These are phyloP conservation scores for Phialophora tarda DNA, from an alignment of 2,329 filamentous ascomycete species.

Conservation along the genomic window DNA sequence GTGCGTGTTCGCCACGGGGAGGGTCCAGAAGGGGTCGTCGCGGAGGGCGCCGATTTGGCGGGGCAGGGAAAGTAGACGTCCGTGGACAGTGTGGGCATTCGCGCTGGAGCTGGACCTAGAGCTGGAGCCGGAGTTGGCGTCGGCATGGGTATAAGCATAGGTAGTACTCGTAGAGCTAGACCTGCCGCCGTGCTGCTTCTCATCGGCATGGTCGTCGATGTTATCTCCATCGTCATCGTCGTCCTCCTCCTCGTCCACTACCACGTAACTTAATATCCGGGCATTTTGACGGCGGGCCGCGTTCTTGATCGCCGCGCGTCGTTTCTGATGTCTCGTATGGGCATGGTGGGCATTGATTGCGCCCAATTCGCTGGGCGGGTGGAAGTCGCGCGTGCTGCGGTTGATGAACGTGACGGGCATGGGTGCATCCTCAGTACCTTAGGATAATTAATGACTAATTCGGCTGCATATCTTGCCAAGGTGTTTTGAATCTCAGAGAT, in stretches of 20 bases:
- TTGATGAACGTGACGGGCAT: slow-evolving; percentile 22
- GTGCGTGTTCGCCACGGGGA: slow-evolving; percentile 18
- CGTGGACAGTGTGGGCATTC: background rate
- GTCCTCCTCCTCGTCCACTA: background rate
- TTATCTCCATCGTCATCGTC: no score
- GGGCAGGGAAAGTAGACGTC: background rate
- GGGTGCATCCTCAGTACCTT: background rate
- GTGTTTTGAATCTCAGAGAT: no score
- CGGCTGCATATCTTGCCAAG: no score
- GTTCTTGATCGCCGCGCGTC: background rate
- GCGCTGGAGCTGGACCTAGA: no score
- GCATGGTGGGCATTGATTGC: slow-evolving; percentile 20
- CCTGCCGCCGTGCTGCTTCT: background rate
- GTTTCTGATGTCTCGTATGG: slow-evolving; percentile 7
- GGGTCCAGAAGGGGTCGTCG: slow-evolving; percentile 23
- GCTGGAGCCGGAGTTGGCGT: no score
- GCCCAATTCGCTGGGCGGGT: background rate
- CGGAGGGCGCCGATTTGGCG: slow-evolving; percentile 17
- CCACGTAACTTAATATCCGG: slow-evolving; percentile 10
- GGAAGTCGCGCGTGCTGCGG: slow-evolving; percentile 10
- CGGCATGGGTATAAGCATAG: no score
- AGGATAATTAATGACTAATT: no score
- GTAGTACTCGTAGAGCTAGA: no score
- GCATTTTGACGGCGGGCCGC: slow-evolving; percentile 1
- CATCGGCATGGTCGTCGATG: background rate